These are phyloP conservation scores for Wickerhamiella galacta DNA, from an alignment of 805 yeast species.

Conservation along the genomic window DNA sequence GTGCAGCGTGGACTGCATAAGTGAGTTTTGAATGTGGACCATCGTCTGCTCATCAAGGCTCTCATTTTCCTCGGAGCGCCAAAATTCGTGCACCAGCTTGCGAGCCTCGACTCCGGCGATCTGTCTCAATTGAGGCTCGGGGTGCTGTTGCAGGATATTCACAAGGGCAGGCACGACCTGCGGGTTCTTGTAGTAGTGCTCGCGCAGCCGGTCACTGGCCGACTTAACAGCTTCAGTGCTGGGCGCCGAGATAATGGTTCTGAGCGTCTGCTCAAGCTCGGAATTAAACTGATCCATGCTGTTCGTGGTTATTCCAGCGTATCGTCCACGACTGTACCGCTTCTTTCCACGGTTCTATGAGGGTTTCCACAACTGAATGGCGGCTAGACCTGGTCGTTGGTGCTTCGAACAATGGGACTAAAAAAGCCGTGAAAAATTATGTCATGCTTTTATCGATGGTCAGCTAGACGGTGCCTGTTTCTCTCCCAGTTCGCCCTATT, in stretches of 20 bases:
- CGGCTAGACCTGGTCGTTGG: too few relatives aligned
- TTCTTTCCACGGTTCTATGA: too few relatives aligned
- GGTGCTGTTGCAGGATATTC: constrained; percentile 57
- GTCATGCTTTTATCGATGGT: too few relatives aligned
- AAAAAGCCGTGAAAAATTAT: too few relatives aligned
- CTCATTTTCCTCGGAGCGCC: constrained; percentile 28
- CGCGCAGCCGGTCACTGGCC: constrained; percentile 60
- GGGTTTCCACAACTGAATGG: too few relatives aligned
- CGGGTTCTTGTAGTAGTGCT: constrained; percentile 56
- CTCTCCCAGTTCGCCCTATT: too few relatives aligned
- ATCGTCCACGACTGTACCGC: too few relatives aligned
- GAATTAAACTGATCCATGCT: constrained; percentile 30
- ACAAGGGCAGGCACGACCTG: constrained; percentile 66
- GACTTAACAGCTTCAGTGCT: constrained; percentile 54
- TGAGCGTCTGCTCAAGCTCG: constrained; percentile 62
- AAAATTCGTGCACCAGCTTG: constrained; percentile 56
- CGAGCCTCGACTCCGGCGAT: constrained; percentile 94
- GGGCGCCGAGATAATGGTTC: constrained; percentile 67
- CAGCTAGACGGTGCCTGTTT: too few relatives aligned
- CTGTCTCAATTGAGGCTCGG: constrained; percentile 61
- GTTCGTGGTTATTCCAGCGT: background rate
- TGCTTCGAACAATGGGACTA: too few relatives aligned
- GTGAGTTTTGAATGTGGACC: constrained; percentile 45
- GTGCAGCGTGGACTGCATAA: constrained; percentile 50
- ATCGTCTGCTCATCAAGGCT: constrained; percentile 26